Evolutionary conservation across 495 filamentous ascomycete genomes (phyloP).

Genomic region (Penicillium arizonense): DNA sequence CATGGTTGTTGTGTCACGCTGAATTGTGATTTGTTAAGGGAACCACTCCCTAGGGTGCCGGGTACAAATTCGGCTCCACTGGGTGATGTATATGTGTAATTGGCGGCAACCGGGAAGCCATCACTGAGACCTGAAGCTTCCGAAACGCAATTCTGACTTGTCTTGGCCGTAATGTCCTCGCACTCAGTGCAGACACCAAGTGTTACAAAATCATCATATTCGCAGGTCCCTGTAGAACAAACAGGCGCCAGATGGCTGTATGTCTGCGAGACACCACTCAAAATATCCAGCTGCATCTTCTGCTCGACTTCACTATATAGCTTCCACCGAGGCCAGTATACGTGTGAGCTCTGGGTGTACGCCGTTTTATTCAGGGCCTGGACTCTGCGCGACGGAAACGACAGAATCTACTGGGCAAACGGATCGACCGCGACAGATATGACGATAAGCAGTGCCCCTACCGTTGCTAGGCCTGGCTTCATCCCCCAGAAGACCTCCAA

Average conservation of each 20-base stretch:
- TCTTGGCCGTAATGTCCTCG: constrained; percentile 5
- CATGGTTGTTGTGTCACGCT: too few species aligned
- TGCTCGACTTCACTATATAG: too few species aligned
- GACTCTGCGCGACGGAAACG: background rate
- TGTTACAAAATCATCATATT: constrained; percentile 7
- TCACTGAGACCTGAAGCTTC: background rate
- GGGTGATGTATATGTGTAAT: too few species aligned
- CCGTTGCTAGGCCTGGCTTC: background rate
- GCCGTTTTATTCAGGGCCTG: background rate
- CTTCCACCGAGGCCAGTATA: background rate
- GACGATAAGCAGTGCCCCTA: constrained; percentile 1
- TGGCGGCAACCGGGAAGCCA: too few species aligned
- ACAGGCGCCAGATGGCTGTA: constrained; percentile 1
- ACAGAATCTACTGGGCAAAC: constrained; percentile 11
- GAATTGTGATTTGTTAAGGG: too few species aligned
- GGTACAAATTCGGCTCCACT: too few species aligned
- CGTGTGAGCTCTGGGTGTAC: background rate
- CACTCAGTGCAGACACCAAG: constrained; percentile 10
- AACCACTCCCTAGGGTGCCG: too few species aligned
- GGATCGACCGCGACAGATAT: constrained; percentile 6
- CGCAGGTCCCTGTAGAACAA: constrained; percentile 2
- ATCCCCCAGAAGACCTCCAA: constrained; percentile 1
- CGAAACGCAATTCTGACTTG: constrained; percentile 4
- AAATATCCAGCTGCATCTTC: too few species aligned
- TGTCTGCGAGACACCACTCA: constrained; percentile 2